Percentiles rank a stretch among this genome's conserved stretches.
Evolutionary conservation across 2,329 filamentous ascomycete species (phyloP).

Genomic region (Lasiodiplodia hormozganensis): DNA sequence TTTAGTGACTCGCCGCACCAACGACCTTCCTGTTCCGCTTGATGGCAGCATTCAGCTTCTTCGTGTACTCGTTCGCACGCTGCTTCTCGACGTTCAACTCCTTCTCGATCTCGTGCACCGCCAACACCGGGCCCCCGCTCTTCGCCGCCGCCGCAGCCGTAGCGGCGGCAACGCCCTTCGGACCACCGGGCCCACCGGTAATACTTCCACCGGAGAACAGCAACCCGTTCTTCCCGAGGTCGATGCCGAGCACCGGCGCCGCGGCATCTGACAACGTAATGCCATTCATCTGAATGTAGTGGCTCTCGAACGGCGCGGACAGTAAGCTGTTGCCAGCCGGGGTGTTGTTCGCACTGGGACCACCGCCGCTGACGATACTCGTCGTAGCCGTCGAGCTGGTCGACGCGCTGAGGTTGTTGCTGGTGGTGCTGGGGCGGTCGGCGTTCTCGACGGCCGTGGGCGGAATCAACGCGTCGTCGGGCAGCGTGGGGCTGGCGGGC

Average conservation of each 20-base stretch:
- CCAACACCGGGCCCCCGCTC: constrained; percentile 38
- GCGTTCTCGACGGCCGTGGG: constrained; percentile 16
- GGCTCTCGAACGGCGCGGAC: constrained; percentile 14
- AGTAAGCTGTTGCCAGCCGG: not conserved
- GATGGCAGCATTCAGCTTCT: constrained; percentile 44
- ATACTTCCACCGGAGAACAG: not conserved
- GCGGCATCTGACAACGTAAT: constrained; percentile 44
- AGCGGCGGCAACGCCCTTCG: constrained; percentile 2
- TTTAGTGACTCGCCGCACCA: not conserved
- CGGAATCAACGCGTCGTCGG: not conserved
- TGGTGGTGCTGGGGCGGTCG: not conserved
- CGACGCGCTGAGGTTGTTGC: not conserved
- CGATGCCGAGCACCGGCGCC: constrained; percentile 42
- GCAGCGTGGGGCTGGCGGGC: constrained; percentile 15
- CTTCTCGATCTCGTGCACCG: constrained; percentile 45
- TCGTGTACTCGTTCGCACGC: constrained; percentile 46
- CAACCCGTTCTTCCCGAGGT: constrained; percentile 39
- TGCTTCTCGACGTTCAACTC: constrained; percentile 44
- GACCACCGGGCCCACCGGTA: constrained; percentile 26
- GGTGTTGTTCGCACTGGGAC: not conserved
- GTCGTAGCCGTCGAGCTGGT: not conserved
- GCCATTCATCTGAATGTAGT: constrained; percentile 34
- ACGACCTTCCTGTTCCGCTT: constrained; percentile 42
- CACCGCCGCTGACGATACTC: not conserved
- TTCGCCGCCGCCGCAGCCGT: not conserved